Conservation (phyloP, 108 stramenopile genomes). For the Aurantiochytrium sp. region DNA sequence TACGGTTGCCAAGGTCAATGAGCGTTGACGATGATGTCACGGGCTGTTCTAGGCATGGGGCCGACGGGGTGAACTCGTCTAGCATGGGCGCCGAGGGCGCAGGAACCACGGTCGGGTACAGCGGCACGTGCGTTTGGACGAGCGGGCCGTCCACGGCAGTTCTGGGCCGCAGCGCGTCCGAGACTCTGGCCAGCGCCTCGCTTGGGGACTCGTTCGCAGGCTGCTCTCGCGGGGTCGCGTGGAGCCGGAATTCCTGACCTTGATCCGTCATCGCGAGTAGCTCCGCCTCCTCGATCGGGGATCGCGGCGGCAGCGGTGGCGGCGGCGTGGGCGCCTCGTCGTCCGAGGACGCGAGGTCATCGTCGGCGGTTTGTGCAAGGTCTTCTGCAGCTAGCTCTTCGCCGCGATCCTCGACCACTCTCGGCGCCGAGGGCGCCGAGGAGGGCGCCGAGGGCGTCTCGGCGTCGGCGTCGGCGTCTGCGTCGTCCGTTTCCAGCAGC, state of each 20-base stretch:
- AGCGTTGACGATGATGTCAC: no score
- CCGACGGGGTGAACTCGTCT: neutral
- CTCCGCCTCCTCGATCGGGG: neutral
- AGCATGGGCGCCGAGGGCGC: neutral
- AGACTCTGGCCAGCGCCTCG: neutral
- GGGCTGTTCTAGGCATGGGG: no score
- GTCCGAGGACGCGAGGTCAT: neutral
- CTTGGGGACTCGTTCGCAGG: neutral
- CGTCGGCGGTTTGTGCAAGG: neutral
- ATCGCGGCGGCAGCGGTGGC: slow-evolving; percentile 31
- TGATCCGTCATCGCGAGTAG: neutral
- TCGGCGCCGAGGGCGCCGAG: no score
- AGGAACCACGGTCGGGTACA: neutral
- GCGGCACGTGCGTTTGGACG: neutral
- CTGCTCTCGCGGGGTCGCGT: neutral
- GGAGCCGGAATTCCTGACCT: neutral
- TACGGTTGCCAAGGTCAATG: neutral
- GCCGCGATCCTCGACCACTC: no score
- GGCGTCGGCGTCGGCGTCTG: no score
- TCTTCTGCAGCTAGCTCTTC: neutral
- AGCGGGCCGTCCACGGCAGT: neutral
- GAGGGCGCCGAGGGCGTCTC: no score
- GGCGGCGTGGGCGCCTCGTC: neutral
- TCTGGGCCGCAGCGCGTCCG: neutral
- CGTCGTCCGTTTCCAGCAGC: neutral